Conservation (phyloP, 805 yeast species). For the Yarrowia osloensis region DNA sequence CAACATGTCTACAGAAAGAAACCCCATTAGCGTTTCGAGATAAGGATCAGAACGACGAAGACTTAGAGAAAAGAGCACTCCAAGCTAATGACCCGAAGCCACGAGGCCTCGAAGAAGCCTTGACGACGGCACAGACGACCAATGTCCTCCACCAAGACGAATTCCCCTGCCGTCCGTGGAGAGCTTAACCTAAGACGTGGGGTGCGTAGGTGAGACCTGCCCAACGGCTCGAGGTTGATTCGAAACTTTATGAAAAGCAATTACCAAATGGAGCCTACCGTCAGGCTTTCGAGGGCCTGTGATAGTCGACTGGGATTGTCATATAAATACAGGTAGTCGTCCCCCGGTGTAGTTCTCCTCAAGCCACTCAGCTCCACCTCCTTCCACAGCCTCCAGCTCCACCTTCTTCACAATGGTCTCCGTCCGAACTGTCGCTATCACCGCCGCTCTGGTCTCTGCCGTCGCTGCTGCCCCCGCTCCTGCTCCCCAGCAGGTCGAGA, state of each 20-base stretch:
- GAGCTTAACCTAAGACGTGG: neutral
- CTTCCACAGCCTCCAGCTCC: neutral
- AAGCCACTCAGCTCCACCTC: constrained; percentile 6
- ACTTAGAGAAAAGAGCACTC: neutral
- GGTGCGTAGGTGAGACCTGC: constrained; percentile 2
- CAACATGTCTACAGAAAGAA: no score
- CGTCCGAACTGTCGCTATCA: constrained; percentile 14
- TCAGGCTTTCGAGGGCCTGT: neutral
- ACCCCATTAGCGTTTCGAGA: neutral
- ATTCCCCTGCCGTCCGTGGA: constrained; percentile 6
- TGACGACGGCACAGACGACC: neutral
- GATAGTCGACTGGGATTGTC: neutral
- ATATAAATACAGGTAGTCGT: neutral
- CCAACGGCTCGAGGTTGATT: constrained; percentile 24
- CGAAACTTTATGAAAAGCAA: constrained; percentile 1
- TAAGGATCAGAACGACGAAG: neutral
- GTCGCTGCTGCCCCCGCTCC: constrained; percentile 16
- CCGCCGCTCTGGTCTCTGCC: constrained; percentile 13
- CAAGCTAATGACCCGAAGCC: neutral
- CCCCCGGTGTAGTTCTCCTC: neutral
- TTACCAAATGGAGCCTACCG: neutral
- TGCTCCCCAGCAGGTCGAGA: constrained; percentile 14
- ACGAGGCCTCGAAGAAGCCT: neutral
- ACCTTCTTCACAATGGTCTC: constrained; percentile 10
- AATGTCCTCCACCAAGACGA: neutral